These are phyloP conservation scores for Litchi chinensis DNA, from an alignment of 345 rosid genomes.

Conservation along the genomic window DNA sequence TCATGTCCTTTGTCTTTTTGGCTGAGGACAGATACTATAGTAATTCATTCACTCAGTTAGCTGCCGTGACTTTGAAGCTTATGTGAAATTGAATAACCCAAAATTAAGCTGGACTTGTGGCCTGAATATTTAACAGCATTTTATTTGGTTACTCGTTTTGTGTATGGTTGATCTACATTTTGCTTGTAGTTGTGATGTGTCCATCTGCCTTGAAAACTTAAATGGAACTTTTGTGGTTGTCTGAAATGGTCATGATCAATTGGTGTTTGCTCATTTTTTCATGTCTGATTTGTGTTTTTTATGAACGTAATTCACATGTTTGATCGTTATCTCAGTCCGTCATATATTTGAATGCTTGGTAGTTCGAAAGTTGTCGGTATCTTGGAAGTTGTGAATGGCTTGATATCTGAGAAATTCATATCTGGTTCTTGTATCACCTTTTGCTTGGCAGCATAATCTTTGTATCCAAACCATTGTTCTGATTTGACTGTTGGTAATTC, in stretches of 20 bases:
- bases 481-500: not conserved
- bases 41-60: not conserved
- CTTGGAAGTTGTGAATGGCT: not conserved
- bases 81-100: not conserved
- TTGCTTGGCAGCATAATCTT: not conserved
- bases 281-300: not conserved
- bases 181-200: not conserved
- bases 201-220: not conserved
- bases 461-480: not conserved
- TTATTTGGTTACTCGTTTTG: not conserved
- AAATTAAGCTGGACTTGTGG: not conserved
- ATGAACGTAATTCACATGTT: not conserved
- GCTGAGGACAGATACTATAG: not conserved
- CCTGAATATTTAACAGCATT: not conserved
- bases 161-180: not conserved
- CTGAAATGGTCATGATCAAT: not conserved
- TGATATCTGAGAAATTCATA: not conserved
- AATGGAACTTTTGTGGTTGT: not conserved
- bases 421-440: not conserved
- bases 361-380: not conserved
- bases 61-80: not conserved
- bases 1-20: not conserved
- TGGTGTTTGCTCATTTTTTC: not conserved
- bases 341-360: not conserved
- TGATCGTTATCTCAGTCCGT: not conserved